phyloP scores from a whole-genome alignment of 805 yeast genomes.

The Saturnispora besseyi region DNA sequence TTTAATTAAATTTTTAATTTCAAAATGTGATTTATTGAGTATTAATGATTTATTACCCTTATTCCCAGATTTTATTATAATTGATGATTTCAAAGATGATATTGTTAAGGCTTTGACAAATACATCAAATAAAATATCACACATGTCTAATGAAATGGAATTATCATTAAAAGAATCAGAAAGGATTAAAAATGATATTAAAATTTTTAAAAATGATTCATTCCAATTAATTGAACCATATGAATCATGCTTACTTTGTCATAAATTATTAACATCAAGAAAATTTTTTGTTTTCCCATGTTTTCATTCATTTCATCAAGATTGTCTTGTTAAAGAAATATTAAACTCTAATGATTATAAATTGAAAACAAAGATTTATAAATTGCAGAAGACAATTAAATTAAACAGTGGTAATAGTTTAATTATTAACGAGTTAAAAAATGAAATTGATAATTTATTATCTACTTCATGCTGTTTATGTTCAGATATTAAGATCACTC shows the following conservation, averaged over 20 bases:
- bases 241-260: slow-evolving; percentile 69
- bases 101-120: slow-evolving; percentile 70
- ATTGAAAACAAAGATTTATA: slow-evolving; percentile 52
- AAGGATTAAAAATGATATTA: slow-evolving; percentile 52
- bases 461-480: slow-evolving; percentile 66
- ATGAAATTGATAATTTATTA: slow-evolving; percentile 51
- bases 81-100: slow-evolving; percentile 78
- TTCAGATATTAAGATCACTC: slow-evolving; percentile 61
- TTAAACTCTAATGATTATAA: slow-evolving; percentile 57
- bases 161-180: slow-evolving; percentile 54
- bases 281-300: slow-evolving; percentile 83
- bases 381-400: slow-evolving; percentile 38
- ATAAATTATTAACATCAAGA: slow-evolving; percentile 57
- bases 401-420: slow-evolving; percentile 28
- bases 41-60: slow-evolving; percentile 78
- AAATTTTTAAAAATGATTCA: slow-evolving; percentile 37
- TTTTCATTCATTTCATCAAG: slow-evolving; percentile 81
- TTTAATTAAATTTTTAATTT: slow-evolving; percentile 30
- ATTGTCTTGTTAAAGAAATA: slow-evolving; percentile 64
- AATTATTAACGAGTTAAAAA: slow-evolving; percentile 24
- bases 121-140: slow-evolving; percentile 57
- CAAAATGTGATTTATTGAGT: slow-evolving; percentile 42
- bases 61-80: slow-evolving; percentile 74
- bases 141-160: slow-evolving; percentile 65
- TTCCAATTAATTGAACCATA: slow-evolving; percentile 73